These are phyloP conservation scores for Hanseniaspora singularis DNA, from an alignment of 805 yeast genomes.

Conservation along the genomic window DNA sequence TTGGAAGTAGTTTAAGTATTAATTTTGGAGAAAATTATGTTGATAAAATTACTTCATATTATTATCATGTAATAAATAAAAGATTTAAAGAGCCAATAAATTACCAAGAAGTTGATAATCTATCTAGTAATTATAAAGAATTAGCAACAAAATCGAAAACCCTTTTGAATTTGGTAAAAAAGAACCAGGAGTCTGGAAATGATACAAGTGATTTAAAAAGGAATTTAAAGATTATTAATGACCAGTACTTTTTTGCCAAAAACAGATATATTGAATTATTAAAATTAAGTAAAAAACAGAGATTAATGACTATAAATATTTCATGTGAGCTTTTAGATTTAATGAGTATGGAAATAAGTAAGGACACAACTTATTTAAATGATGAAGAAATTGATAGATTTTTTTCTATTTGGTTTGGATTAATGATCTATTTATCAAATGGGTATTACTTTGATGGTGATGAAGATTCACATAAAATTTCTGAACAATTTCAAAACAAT, in stretches of 20 bases:
- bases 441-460: constrained; percentile 9
- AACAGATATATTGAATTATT: constrained; percentile 4
- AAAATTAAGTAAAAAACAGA: background rate
- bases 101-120: background rate
- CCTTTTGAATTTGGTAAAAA: background rate
- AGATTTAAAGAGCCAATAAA: background rate
- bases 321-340: background rate
- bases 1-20: background rate
- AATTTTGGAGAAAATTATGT: background rate
- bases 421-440: constrained; percentile 3
- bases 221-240: background rate
- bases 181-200: background rate
- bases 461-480: background rate
- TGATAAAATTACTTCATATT: background rate
- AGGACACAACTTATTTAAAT: background rate
- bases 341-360: background rate
- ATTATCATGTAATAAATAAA: background rate
- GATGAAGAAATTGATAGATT: constrained; percentile 6
- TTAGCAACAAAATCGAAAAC: background rate
- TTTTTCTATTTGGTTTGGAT: constrained; percentile 13
- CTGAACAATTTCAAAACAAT: background rate
- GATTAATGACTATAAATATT: background rate
- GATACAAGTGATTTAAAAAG: background rate
- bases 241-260: background rate
- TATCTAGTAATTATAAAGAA: background rate